These are phyloP conservation scores for Chaetomium sp. DNA, from an alignment of 2,329 filamentous ascomycete species.

Conservation along the genomic window DNA sequence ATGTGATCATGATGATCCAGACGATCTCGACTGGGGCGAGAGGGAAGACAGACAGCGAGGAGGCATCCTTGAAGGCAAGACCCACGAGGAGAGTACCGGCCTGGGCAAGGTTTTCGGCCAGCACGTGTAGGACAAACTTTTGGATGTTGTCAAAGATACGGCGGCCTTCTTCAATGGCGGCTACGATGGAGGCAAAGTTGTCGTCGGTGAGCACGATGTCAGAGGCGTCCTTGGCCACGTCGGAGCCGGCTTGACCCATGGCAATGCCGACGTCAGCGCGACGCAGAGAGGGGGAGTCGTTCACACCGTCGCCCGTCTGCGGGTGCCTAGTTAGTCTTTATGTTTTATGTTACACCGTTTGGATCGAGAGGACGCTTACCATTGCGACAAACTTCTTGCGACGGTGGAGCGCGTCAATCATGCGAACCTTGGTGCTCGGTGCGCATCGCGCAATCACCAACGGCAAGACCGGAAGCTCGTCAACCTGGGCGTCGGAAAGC, in stretches of 20 bases:
- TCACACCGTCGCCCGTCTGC: slow-evolving; percentile 70
- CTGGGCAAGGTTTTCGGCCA: slow-evolving; percentile 71
- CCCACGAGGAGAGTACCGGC: slow-evolving; percentile 69
- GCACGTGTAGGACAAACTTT: slow-evolving; percentile 68
- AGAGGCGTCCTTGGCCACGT: slow-evolving; percentile 77
- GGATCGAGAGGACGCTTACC: slow-evolving; percentile 36
- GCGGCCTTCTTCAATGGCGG: slow-evolving; percentile 71
- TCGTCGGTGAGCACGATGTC: slow-evolving; percentile 89
- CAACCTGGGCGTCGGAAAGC: slow-evolving; percentile 63
- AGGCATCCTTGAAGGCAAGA: slow-evolving; percentile 66
- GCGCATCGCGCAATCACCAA: slow-evolving; percentile 71
- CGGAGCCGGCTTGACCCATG: slow-evolving; percentile 71
- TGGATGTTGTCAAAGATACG: slow-evolving; percentile 74
- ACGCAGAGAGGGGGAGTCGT: slow-evolving; percentile 73
- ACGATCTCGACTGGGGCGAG: slow-evolving; percentile 73
- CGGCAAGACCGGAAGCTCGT: slow-evolving; percentile 61
- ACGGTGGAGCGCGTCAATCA: slow-evolving; percentile 72
- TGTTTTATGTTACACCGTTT: not conserved
- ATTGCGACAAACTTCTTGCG: slow-evolving; percentile 70
- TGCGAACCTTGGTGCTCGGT: slow-evolving; percentile 70
- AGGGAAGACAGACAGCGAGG: slow-evolving; percentile 65
- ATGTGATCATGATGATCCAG: slow-evolving; percentile 77
- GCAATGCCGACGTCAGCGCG: slow-evolving; percentile 75
- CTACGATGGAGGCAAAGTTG: slow-evolving; percentile 80
- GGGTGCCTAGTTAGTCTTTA: not conserved